Conservation (phyloP, 495 filamentous ascomycete genomes). For the Aspergillus bridgeri region DNA sequence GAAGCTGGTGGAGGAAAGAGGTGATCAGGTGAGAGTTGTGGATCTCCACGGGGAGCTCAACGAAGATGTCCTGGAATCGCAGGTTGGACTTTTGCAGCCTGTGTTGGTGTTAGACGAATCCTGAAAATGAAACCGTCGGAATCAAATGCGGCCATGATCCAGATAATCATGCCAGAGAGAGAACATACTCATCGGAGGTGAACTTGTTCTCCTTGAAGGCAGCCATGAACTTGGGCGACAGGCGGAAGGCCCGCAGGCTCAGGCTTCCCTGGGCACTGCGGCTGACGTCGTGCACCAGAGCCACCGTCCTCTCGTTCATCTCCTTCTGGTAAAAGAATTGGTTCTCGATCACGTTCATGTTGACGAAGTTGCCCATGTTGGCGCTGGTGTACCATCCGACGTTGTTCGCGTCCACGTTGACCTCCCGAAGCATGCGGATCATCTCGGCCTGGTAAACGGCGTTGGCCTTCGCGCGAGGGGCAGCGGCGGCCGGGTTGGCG, state of each 20-base stretch:
- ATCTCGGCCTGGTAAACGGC: slow-evolving; percentile 90
- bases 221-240: slow-evolving; percentile 85
- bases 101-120: slow-evolving; percentile 2
- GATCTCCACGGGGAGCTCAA: slow-evolving; percentile 86
- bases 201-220: slow-evolving; percentile 97
- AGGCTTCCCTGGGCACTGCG: slow-evolving; percentile 88
- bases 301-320: slow-evolving; percentile 87
- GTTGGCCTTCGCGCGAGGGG: slow-evolving; percentile 88
- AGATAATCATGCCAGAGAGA: neutral
- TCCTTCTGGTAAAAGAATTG: slow-evolving; percentile 96
- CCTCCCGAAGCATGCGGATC: slow-evolving; percentile 92
- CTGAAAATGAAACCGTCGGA: no score
- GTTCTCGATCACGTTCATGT: slow-evolving; percentile 92
- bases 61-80: slow-evolving; percentile 88
- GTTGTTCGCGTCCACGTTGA: slow-evolving; percentile 97
- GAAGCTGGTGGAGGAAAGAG: slow-evolving; percentile 87
- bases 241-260: slow-evolving; percentile 83
- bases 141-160: neutral
- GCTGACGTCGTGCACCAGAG: slow-evolving; percentile 91
- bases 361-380: slow-evolving; percentile 98
- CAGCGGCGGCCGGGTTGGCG: slow-evolving; percentile 76
- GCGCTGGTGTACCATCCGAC: slow-evolving; percentile 98
- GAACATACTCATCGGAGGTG: slow-evolving; percentile 80
- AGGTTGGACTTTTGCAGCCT: slow-evolving; percentile 90
- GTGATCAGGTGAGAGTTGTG: slow-evolving; percentile 98